Evolutionary conservation across 2,329 filamentous ascomycete genomes (phyloP).

Genomic region (Penicillium sp.): DNA sequence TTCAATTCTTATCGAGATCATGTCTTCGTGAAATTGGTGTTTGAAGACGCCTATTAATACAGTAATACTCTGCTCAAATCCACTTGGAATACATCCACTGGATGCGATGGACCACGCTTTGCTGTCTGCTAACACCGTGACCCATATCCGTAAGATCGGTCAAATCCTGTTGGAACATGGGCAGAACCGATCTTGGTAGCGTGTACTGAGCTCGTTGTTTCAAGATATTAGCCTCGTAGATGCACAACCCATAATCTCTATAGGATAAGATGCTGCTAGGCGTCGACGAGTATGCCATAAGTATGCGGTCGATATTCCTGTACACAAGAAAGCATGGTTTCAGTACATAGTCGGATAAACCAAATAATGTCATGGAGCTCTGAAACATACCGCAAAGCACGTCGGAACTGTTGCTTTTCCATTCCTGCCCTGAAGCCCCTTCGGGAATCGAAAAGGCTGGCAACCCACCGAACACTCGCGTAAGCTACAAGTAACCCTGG

Average conservation of each 20-base stretch:
- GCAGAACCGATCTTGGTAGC: slow-evolving; percentile 69
- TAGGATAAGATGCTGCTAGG: slow-evolving; percentile 76
- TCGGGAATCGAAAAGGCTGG: slow-evolving; percentile 64
- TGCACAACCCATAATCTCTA: slow-evolving; percentile 83
- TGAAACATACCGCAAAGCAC: slow-evolving; percentile 62
- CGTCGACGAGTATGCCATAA: slow-evolving; percentile 64
- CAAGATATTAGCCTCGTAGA: slow-evolving; percentile 85
- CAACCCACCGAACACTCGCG: slow-evolving; percentile 68
- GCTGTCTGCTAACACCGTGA: slow-evolving; percentile 72
- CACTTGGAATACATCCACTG: slow-evolving; percentile 86
- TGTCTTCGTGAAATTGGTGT: not conserved
- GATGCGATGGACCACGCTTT: slow-evolving; percentile 75
- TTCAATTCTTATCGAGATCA: not conserved
- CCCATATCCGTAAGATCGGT: slow-evolving; percentile 78
- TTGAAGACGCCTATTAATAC: not conserved
- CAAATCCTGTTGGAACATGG: slow-evolving; percentile 85
- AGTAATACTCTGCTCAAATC: slow-evolving; percentile 40
- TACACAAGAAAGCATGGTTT: not conserved
- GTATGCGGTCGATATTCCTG: slow-evolving; percentile 77
- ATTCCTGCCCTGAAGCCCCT: slow-evolving; percentile 63
- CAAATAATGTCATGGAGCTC: not conserved
- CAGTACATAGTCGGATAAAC: not conserved
- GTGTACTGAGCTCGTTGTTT: slow-evolving; percentile 63
- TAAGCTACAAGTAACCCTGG: slow-evolving; percentile 87
- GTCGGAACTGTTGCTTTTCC: slow-evolving; percentile 66